These are phyloP conservation scores for Phytomonas sp. DNA, from an alignment of 208 protist genomes.

Conservation along the genomic window DNA sequence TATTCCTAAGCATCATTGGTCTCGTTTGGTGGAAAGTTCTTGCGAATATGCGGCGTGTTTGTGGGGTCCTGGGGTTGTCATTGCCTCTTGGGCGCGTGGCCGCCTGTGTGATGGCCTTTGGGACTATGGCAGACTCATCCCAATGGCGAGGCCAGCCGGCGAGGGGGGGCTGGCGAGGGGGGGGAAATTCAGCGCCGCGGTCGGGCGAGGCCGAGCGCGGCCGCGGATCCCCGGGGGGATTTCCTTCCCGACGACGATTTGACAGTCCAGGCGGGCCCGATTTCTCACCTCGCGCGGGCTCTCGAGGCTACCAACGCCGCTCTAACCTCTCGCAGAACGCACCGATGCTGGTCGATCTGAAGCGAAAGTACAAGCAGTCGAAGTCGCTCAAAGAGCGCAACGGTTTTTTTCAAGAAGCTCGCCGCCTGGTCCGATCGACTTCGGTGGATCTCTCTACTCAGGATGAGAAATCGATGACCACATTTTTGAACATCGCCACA, in stretches of 20 bases:
- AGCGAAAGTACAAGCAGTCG: slow-evolving; percentile 43
- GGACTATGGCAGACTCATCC: neutral
- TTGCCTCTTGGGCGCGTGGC: neutral
- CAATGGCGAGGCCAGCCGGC: neutral
- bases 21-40: neutral
- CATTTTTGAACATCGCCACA: slow-evolving; percentile 69
- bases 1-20: neutral
- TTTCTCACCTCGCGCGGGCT: neutral
- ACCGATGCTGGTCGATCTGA: slow-evolving; percentile 50
- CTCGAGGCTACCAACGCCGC: slow-evolving; percentile 7
- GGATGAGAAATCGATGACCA: slow-evolving; percentile 65
- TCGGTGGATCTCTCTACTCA: slow-evolving; percentile 77
- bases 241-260: neutral
- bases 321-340: slow-evolving; percentile 33
- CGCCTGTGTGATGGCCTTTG: neutral
- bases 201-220: too few relatives aligned
- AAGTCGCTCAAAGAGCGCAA: slow-evolving; percentile 44
- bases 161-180: neutral
- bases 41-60: neutral
- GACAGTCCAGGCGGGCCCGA: neutral
- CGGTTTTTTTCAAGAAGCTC: slow-evolving; percentile 38
- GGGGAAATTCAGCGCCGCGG: neutral
- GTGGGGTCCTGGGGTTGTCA: too few relatives aligned
- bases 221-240: neutral
- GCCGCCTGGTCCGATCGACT: slow-evolving; percentile 29